These are phyloP conservation scores for Protostelium mycophagum DNA, from an alignment of 78 protist species.

Conservation along the genomic window DNA sequence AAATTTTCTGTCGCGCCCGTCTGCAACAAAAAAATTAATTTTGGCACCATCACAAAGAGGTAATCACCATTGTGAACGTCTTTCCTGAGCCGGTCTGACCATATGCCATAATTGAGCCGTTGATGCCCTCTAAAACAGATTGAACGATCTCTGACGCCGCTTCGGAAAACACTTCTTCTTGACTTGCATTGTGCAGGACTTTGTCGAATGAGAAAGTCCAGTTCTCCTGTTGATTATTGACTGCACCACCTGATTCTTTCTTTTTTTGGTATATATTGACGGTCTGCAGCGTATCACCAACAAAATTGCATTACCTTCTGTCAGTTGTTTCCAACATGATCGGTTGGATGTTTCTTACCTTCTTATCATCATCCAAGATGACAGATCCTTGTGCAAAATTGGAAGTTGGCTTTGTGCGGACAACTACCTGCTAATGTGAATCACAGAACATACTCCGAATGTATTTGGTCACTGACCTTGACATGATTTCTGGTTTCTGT, in stretches of 20 bases:
- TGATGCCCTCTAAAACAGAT: conserved; percentile 14
- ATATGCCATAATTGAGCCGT: conserved; percentile 58
- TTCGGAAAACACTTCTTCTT: conserved; percentile 49
- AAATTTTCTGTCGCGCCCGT: conserved; percentile 35
- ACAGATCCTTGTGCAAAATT: not conserved
- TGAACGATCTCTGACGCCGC: not conserved
- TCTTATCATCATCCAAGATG: not conserved
- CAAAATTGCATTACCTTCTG: not conserved
- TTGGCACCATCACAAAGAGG: conserved; percentile 11
- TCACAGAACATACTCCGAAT: not conserved
- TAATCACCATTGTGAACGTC: conserved; percentile 84
- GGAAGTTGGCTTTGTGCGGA: not conserved
- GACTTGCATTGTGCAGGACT: conserved; percentile 54
- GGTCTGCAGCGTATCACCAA: not conserved
- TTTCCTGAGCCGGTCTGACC: conserved; percentile 85
- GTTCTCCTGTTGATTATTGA: conserved; percentile 24
- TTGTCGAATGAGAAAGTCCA: conserved; percentile 18
- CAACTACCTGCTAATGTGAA: not conserved
- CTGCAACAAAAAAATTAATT: conserved; percentile 23
- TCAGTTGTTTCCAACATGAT: too few species aligned
- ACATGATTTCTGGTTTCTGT: not conserved
- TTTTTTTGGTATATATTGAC: not conserved
- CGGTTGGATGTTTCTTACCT: not conserved
- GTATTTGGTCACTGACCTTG: not conserved
- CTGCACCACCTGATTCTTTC: conserved; percentile 19